Base-by-base conservation (phyloP, 805 yeast species). In the Kluyveromyces lactis region DNA sequence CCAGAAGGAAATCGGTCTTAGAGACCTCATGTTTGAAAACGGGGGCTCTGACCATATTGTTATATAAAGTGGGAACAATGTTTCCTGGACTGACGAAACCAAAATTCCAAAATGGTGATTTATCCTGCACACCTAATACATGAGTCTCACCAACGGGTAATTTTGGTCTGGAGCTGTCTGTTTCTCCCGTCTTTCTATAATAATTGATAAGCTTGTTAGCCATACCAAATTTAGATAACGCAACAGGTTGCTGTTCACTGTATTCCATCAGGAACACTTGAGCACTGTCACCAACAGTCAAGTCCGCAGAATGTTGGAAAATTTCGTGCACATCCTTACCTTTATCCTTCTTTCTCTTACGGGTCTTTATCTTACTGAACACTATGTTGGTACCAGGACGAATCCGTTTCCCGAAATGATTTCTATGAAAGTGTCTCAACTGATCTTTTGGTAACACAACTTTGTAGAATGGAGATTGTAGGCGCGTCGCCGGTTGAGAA, bases 101-200 rank as follows among this genome's bases (percentile, higher is more conserved):
- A 66, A 87, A 92, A 59, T 89, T 92, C 97, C 98, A 92, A 58
- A 92, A 92, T 10, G 98, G 97, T 6, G 95, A 85, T 51, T 94
- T 73, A 62, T 92, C 98, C 56, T 89, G 95, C 1, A 86, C 85
- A n/a, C 96, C 97, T 27, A 92, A 67, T 2, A 92, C 95, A 62
- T 85, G 92, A 0, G 97, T 92, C 58, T 92, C 98, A 33, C 98
- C 98, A 31, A 87, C 71, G 1, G 86, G 75, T 19, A 87, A 68
- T 53, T 89, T 90, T 0, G 97, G 97, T 44, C 97, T 75, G 4
- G 83, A 70, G 3, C 76, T 73, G 58, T 92, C 98, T 37, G 84
- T 87, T 12, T 81, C 86, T 42, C 69, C 69, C 44, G 75, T 77
- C 57, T 90, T 90, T 48, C 98, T 73, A 60, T 92, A 92, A 57